A percentile compares a stretch with the other conserved stretches of the same genome.
phyloP scores from a whole-genome alignment of 163 green algal species.

The Chlamydomonas reinhardtii region DNA sequence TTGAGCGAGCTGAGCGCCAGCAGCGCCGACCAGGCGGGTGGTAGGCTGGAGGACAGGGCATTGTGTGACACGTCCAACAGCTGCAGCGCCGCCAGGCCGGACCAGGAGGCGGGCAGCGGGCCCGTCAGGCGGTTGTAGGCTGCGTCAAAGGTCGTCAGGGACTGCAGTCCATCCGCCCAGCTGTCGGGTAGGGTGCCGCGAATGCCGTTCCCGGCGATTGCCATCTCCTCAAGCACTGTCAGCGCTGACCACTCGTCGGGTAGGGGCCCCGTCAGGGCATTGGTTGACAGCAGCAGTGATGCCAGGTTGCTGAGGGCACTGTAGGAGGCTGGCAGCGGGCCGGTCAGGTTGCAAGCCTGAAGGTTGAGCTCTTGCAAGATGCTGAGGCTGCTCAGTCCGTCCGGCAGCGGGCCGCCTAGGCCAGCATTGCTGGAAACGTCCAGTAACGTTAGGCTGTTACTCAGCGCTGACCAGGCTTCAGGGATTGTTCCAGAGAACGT shows the following conservation, averaged over 20 bases:
- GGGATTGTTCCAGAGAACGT: too few species aligned
- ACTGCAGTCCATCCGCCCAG: neutral
- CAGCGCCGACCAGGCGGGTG: neutral
- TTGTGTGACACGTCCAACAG: neutral
- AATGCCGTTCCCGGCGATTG: too few species aligned
- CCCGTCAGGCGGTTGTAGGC: neutral
- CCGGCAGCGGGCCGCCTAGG: neutral
- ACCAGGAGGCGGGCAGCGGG: neutral
- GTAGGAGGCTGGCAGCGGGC: neutral
- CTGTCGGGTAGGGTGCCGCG: too few species aligned
- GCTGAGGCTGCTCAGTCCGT: neutral
- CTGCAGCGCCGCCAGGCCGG: neutral
- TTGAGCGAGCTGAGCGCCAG: neutral
- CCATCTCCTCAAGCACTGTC: neutral
- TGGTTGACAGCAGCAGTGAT: neutral
- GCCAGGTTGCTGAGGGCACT: neutral
- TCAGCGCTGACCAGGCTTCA: too few species aligned
- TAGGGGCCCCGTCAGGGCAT: neutral
- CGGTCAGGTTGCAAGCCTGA: neutral
- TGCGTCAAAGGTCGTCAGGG: too few species aligned
- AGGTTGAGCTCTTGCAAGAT: neutral
- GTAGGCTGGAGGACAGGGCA: neutral
- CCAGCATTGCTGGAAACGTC: too few species aligned
- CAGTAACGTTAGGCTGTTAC: neutral
- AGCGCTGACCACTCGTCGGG: slow-evolving; percentile 7